phyloP scores from a whole-genome alignment of 495 filamentous ascomycete species.

The Barbatosphaeria neglecta region DNA sequence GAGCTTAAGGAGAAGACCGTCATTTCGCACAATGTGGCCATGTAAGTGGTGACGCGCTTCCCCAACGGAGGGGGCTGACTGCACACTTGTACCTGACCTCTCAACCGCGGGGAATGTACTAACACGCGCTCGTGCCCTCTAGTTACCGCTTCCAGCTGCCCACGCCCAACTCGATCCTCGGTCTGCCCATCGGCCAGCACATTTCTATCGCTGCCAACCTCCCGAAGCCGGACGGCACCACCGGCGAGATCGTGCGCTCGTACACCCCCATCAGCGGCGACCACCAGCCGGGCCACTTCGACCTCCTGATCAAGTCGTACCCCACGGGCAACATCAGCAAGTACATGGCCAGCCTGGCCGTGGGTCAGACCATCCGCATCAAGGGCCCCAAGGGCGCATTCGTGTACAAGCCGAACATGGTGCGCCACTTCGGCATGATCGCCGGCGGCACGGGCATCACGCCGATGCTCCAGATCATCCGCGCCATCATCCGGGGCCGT shows the following conservation, averaged over 20 bases:
- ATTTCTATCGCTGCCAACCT: conserved; percentile 85
- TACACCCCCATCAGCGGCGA: conserved; percentile 96
- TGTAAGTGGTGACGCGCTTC: conserved; percentile 40
- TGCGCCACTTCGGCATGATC: conserved; percentile 91
- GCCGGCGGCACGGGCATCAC: conserved; percentile 97
- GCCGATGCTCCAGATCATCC: conserved; percentile 91
- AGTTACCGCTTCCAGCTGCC: conserved; percentile 88
- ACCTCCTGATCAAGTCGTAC: conserved; percentile 95
- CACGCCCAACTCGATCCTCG: conserved; percentile 64
- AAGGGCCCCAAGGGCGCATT: conserved; percentile 92
- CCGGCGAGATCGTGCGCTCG: conserved; percentile 84
- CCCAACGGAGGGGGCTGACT: conserved; percentile 4
- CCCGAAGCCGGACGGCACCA: conserved; percentile 46
- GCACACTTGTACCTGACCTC: too few relatives aligned
- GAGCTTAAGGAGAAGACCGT: conserved; percentile 80
- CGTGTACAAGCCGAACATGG: conserved; percentile 92
- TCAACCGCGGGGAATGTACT: conserved; percentile 1
- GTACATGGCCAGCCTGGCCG: conserved; percentile 67
- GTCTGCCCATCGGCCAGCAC: conserved; percentile 95
- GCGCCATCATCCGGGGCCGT: conserved; percentile 77
- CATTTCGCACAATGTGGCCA: conserved; percentile 94
- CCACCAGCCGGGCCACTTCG: conserved; percentile 85
- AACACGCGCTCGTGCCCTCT: conserved; percentile 4
- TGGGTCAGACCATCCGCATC: conserved; percentile 82
- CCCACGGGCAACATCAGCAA: conserved; percentile 91